Evolutionary conservation across 2,329 filamentous ascomycete species (phyloP).

Genomic region (Aspergillus hortae): DNA sequence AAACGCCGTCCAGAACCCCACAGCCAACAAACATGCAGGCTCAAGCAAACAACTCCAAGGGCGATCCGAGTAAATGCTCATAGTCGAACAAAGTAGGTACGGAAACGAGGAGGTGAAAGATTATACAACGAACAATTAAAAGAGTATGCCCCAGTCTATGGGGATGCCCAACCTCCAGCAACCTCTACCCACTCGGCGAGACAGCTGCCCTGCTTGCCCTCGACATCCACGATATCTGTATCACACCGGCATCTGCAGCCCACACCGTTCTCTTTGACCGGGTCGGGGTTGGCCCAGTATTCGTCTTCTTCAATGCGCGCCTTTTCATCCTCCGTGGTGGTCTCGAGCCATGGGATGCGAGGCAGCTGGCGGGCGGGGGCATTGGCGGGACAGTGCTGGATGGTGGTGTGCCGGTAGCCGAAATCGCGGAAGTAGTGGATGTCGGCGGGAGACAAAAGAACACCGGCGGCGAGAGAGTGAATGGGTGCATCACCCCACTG

Average conservation of each 20-base stretch:
- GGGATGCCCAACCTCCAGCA: constrained; percentile 82
- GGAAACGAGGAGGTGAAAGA: constrained; percentile 24
- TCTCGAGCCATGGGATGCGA: constrained; percentile 75
- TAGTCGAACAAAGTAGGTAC: constrained; percentile 29
- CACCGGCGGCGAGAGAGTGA: constrained; percentile 91
- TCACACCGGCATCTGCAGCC: constrained; percentile 96
- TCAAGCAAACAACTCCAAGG: constrained; percentile 32
- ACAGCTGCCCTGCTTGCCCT: constrained; percentile 95
- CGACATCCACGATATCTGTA: constrained; percentile 94
- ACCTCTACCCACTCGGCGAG: constrained; percentile 96
- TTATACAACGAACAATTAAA: constrained; percentile 27
- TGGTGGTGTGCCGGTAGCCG: constrained; percentile 96
- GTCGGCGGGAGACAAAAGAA: constrained; percentile 73
- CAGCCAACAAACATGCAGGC: constrained; percentile 30
- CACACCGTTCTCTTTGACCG: constrained; percentile 90
- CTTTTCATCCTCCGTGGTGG: constrained; percentile 75
- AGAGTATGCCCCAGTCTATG: constrained; percentile 33
- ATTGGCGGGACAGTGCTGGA: constrained; percentile 96
- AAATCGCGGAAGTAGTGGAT: constrained; percentile 99
- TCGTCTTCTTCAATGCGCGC: constrained; percentile 87
- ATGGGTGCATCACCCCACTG: constrained; percentile 99
- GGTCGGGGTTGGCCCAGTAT: constrained; percentile 88
- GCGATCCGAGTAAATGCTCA: constrained; percentile 30
- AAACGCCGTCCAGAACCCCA: constrained; percentile 36
- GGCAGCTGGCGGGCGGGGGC: constrained; percentile 83